A percentile compares a stretch with the other conserved stretches of the same genome.
Conservation (phyloP, 306 rosid species). For the Ceratonia siliqua region DNA sequence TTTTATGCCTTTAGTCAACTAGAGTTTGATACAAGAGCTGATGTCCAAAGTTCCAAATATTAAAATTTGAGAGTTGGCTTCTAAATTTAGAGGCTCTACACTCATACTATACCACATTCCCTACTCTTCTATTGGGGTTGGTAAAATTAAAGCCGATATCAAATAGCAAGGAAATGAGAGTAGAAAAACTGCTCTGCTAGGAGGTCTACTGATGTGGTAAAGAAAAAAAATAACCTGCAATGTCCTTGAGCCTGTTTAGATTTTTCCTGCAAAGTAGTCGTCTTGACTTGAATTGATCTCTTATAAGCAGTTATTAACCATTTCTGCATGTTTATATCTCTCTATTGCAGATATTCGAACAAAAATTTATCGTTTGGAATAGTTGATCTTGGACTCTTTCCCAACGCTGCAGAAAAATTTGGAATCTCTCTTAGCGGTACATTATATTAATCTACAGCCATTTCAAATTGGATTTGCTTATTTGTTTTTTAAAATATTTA, state of each 20-base stretch:
- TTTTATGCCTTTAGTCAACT: slow-evolving; percentile 24
- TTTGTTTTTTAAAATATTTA: neutral
- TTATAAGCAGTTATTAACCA: slow-evolving; percentile 19
- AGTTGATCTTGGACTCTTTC: slow-evolving; percentile 93
- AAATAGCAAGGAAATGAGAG: neutral
- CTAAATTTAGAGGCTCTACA: slow-evolving; percentile 13
- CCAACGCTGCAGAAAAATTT: slow-evolving; percentile 80
- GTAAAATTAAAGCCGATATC: neutral
- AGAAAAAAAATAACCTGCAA: neutral
- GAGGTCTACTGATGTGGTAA: neutral
- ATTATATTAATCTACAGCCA: slow-evolving; percentile 1
- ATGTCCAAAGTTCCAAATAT: slow-evolving; percentile 24
- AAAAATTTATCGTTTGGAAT: slow-evolving; percentile 82
- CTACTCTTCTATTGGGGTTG: slow-evolving; percentile 12
- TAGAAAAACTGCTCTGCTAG: neutral
- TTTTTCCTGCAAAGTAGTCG: neutral
- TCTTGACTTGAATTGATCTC: neutral
- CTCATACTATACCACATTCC: slow-evolving; percentile 10
- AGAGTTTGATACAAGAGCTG: neutral
- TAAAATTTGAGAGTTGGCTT: neutral
- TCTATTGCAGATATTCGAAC: slow-evolving; percentile 73
- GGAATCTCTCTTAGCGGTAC: slow-evolving; percentile 85
- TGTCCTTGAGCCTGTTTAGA: neutral
- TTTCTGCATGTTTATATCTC: slow-evolving; percentile 31
- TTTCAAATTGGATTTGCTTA: slow-evolving; percentile 10